phyloP scores from a whole-genome alignment of 1,139 yeast species.

The Citeromyces hawaiiensis region DNA sequence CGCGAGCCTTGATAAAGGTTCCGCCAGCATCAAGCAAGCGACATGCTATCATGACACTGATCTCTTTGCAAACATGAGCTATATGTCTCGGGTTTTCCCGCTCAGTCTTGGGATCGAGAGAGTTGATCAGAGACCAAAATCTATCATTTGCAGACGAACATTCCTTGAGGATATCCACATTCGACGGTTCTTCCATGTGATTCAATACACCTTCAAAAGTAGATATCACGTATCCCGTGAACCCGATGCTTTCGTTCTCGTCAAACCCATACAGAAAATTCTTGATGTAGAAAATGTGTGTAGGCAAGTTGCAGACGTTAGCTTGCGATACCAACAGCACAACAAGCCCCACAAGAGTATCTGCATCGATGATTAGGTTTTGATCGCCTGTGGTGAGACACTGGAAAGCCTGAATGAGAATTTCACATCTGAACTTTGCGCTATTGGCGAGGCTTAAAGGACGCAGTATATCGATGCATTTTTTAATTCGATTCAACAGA shows the following conservation, averaged over 20 bases:
- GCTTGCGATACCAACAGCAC: constrained; percentile 63
- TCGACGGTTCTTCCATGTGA: constrained; percentile 32
- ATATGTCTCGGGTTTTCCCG: constrained; percentile 8
- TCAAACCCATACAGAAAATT: constrained; percentile 38
- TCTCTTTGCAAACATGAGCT: constrained; percentile 5
- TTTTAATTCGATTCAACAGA: constrained; percentile 37
- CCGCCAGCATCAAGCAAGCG: no score
- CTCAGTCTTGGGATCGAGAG: constrained; percentile 11
- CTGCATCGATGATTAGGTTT: constrained; percentile 53
- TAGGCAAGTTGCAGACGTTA: constrained; percentile 40
- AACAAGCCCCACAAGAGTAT: constrained; percentile 60
- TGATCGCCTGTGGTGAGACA: constrained; percentile 25
- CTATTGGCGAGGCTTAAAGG: constrained; percentile 33
- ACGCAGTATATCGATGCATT: constrained; percentile 23
- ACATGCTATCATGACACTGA: constrained; percentile 9
- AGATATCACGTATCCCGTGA: constrained; percentile 51
- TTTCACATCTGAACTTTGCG: constrained; percentile 38
- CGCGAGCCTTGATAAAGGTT: constrained; percentile 37
- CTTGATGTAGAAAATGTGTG: constrained; percentile 54
- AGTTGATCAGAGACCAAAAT: constrained; percentile 42
- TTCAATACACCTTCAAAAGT: constrained; percentile 74
- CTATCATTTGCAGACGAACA: constrained; percentile 34
- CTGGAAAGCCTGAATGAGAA: constrained; percentile 40
- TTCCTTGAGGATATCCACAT: constrained; percentile 23
- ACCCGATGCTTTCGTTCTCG: constrained; percentile 21